Conservation (phyloP, 2,329 filamentous ascomycete species). For the Aspergillus nomiae region DNA sequence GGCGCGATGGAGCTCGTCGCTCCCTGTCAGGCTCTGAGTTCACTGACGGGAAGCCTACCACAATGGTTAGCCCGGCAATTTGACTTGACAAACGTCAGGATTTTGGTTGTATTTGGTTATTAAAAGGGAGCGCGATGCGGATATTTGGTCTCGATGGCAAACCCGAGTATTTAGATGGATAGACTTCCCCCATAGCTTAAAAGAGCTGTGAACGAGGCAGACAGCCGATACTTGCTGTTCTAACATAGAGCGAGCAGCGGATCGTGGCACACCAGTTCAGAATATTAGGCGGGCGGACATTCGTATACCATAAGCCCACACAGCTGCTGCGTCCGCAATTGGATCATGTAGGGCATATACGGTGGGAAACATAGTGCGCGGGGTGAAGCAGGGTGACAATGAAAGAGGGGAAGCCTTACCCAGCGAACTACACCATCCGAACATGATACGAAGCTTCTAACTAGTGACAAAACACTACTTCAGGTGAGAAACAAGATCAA, state of each 20-base stretch:
- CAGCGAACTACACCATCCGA: slow-evolving; percentile 36
- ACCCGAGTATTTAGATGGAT: not conserved
- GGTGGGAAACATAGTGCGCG: not conserved
- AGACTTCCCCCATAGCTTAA: not conserved
- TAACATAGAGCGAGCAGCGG: not conserved
- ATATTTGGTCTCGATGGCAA: not conserved
- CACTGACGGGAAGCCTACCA: slow-evolving; percentile 33
- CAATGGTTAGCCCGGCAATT: slow-evolving; percentile 15
- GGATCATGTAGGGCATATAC: not conserved
- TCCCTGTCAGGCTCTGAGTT: slow-evolving; percentile 41
- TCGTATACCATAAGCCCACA: not conserved
- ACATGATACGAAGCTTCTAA: slow-evolving; percentile 26
- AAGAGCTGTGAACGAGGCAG: not conserved
- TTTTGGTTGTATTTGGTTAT: not conserved
- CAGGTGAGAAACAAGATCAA: not conserved
- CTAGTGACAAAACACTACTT: not conserved
- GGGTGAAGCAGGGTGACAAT: not conserved
- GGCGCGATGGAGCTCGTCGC: slow-evolving; percentile 51
- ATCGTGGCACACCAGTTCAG: not conserved
- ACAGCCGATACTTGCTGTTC: not conserved
- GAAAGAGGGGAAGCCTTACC: slow-evolving; percentile 27
- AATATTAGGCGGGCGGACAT: not conserved
- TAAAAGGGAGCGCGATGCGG: not conserved
- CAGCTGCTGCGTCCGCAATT: not conserved
- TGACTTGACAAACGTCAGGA: not conserved